These are phyloP conservation scores for Neltuma alba DNA, from an alignment of 306 rosid genomes.

Conservation along the genomic window DNA sequence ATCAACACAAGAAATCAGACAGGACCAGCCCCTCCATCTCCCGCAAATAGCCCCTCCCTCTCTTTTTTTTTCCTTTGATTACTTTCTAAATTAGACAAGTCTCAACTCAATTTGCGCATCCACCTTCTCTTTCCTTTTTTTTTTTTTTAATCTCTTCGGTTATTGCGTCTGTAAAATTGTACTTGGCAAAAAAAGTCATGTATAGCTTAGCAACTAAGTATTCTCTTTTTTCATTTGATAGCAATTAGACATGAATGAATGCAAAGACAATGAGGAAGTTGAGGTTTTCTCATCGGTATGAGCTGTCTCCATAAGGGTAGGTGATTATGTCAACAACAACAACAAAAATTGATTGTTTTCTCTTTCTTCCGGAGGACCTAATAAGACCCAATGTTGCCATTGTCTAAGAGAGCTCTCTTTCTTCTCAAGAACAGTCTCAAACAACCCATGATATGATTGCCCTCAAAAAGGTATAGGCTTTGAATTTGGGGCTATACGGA, in stretches of 20 bases:
- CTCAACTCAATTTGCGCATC: background rate
- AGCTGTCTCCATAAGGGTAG: constrained; percentile 30
- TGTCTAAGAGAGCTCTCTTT: constrained; percentile 37
- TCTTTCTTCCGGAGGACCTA: constrained; percentile 25
- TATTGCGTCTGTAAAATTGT: constrained; percentile 24
- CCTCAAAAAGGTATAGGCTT: constrained; percentile 22
- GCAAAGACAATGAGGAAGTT: constrained; percentile 28
- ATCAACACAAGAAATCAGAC: constrained; percentile 26
- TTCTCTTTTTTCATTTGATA: background rate
- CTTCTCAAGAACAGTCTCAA: constrained; percentile 36
- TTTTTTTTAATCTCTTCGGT: constrained; percentile 14
- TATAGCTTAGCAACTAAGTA: constrained; percentile 5
- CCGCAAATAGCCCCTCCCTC: constrained; percentile 29
- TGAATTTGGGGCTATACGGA: constrained; percentile 30
- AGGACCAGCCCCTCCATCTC: constrained; percentile 24
- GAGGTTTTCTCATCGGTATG: constrained; percentile 21
- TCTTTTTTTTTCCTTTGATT: background rate
- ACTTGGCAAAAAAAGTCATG: background rate
- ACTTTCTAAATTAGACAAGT: constrained; percentile 18
- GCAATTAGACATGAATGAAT: constrained; percentile 3
- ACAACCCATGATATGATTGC: constrained; percentile 34
- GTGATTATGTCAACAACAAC: constrained; percentile 23
- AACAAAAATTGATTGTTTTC: constrained; percentile 37
- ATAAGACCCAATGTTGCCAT: constrained; percentile 41
- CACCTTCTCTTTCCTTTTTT: background rate